Percentiles rank a stretch among this genome's conserved stretches.
These are phyloP conservation scores for Backusella tarrabulga DNA, from an alignment of 192 early-diverging fungal species.

Conservation along the genomic window DNA sequence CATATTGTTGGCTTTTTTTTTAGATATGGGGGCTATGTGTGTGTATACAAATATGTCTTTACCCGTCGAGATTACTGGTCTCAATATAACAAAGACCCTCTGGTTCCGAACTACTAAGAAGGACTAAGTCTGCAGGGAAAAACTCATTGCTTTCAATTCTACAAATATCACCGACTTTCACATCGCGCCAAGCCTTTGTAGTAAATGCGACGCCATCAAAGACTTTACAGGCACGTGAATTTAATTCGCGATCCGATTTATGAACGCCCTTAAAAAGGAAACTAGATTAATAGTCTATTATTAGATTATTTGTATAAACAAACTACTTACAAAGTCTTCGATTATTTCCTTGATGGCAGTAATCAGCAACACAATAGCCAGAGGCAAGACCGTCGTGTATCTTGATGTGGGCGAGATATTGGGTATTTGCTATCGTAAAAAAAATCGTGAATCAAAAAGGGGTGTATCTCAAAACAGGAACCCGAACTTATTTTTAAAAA, in stretches of 20 bases:
- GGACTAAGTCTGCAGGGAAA: constrained; percentile 89
- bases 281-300: too few species aligned
- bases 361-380: constrained; percentile 78
- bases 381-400: constrained; percentile 77
- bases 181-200: constrained; percentile 72
- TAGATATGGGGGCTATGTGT: too few species aligned
- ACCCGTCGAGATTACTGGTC: constrained; percentile 90
- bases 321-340: constrained; percentile 66
- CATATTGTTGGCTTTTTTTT: background rate
- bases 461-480: background rate
- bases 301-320: too few species aligned
- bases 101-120: constrained; percentile 85
- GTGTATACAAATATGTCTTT: background rate
- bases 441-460: background rate
- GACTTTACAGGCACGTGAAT: constrained; percentile 61
- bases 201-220: constrained; percentile 66
- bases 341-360: constrained; percentile 90
- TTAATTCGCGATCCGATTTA: constrained; percentile 75
- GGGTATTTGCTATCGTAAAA: constrained; percentile 75
- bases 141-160: constrained; percentile 85
- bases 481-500: too few species aligned
- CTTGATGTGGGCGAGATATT: constrained; percentile 92
- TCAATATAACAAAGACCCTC: constrained; percentile 96
- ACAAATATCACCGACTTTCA: constrained; percentile 93
- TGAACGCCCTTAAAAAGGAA: constrained; percentile 57